Base-by-base conservation (phyloP, 257 asterid genomes). In the Nicotiana otophora region DNA sequence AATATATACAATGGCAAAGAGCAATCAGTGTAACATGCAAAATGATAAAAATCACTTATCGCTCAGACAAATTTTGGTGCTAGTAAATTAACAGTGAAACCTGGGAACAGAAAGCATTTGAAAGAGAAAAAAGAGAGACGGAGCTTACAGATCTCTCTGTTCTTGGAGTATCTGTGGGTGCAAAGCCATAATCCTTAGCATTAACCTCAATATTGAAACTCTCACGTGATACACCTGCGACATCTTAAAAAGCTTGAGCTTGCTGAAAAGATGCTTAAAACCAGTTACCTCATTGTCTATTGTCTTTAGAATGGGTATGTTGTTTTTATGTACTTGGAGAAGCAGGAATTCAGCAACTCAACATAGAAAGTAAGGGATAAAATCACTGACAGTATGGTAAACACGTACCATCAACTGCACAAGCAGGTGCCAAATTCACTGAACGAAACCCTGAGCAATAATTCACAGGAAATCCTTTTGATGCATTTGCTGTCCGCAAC, bases 401-500 rank as follows among this genome's bases (percentile, higher is more conserved):
- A 51, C 20, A 80, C 87, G 19, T 70, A 95, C 99, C 99, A 51
- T 96, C 99, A 26, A 87, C 87, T 17, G 89, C 91, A 87, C 76
- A 80, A 86, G 94, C 80, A 82, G 95, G 91, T 33, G 82, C 77
- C 81, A 81, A 80, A 84, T 89, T 84, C 69, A 90, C 83, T 2
- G 97, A 88, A 69, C 97, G 98, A 84, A 94, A 96, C 68, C 99
- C 99, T 62, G 99, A 93, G 87, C 99, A 96, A 92, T 93, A 94
- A 84, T 96, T 96, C 72, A 96, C 98, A 7, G 98, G 95, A 76
- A 96, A 77, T 78, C 99, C 98, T 83, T 96, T 94, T 15, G 99
- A 92, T 83, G 98, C 95, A 89, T 75, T 89, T 78, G 89, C 90
- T 53, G 94, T 90, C 81, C 91, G 90, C 84, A 89, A 84, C 87